phyloP scores from a whole-genome alignment of 345 rosid species.

The Lepidium sativum region DNA sequence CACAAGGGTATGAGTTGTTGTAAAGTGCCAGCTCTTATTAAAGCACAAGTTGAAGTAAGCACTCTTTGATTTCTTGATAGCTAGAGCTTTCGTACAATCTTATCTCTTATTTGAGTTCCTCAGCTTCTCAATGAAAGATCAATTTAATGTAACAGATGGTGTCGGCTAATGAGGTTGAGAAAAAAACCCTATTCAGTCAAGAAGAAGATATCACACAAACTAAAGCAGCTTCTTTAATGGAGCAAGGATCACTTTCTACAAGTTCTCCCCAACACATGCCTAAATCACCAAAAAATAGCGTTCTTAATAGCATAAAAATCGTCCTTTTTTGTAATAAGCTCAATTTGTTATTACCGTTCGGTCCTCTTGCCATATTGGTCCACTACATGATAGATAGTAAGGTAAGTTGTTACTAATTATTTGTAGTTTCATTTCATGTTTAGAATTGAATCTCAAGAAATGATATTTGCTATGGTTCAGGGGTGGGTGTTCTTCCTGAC shows the following conservation, averaged over 20 bases:
- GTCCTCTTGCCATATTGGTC: slow-evolving; percentile 80
- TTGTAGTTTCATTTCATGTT: background rate
- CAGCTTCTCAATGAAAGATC: background rate
- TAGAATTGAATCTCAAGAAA: background rate
- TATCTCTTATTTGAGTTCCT: background rate
- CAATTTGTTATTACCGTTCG: slow-evolving; percentile 74
- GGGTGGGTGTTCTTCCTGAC: slow-evolving; percentile 91
- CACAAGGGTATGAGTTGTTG: slow-evolving; percentile 20
- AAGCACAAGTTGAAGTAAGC: slow-evolving; percentile 32
- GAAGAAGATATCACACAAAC: slow-evolving; percentile 18
- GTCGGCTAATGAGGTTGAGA: slow-evolving; percentile 27
- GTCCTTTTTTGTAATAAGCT: slow-evolving; percentile 76
- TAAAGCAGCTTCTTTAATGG: slow-evolving; percentile 18
- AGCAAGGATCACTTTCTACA: slow-evolving; percentile 26
- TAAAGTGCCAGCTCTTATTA: slow-evolving; percentile 20
- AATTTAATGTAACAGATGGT: slow-evolving; percentile 27
- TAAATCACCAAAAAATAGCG: slow-evolving; percentile 26
- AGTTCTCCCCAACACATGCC: background rate
- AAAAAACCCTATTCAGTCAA: slow-evolving; percentile 19
- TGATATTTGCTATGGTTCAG: slow-evolving; percentile 32
- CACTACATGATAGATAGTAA: slow-evolving; percentile 47
- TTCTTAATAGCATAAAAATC: slow-evolving; percentile 22
- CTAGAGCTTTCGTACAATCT: background rate
- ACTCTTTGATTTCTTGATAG: background rate
- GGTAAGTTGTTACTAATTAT: slow-evolving; percentile 34